Evolutionary conservation across 2,329 filamentous ascomycete genomes (phyloP), one percentile per base, ranked within the genome.

Genomic region (Metarhizium anisopliae): DNA sequence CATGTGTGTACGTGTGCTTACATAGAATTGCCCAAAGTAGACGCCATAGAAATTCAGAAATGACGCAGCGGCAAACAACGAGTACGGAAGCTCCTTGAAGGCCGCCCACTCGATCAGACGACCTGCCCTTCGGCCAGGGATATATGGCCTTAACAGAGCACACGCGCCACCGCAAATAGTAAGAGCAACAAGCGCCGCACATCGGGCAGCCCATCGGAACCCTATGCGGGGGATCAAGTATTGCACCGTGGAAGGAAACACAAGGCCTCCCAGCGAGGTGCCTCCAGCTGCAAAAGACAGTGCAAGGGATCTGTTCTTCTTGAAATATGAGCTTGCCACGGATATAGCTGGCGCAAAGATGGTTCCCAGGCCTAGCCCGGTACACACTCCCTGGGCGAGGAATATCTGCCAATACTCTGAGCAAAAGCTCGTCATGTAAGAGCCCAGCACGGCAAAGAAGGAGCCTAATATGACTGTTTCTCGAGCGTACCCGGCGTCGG

Each of bases 291-390:
- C 79, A 6, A 86, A 64, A 2, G 83, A 82, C 49, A 86, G 77
- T 6, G 81, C 83, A 29, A 88, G 68, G 0, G 77, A 77, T 56
- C 81, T 74, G 59, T 74, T 77, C 52, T 72, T 73, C 50, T 73
- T 73, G 64, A 88, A 88, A 63, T 85, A 86, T 35, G 82, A 80
- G 10, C 81, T 79, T 11, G 86, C 70, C 47, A 87, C 76, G 16
- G 82, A 80, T 30, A 86, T 74, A 29, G 78, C 75, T 2, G 83
- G 79, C 57, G 83, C 76, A 66, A 82, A 85, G 36, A 84, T 69
- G 56, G 78, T 74, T 14, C 81, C 83, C 30, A 78, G 72, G 3
- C 81, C 81, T 7, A 79, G 58, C 1, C 78, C 78, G 3, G 73
- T 69, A 57, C 76, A 76, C 35, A 81, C 56, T 16, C 80, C 80